These are phyloP conservation scores for Exidia glandulosa DNA, from an alignment of 768 basidiomycete genomes.

Conservation along the genomic window DNA sequence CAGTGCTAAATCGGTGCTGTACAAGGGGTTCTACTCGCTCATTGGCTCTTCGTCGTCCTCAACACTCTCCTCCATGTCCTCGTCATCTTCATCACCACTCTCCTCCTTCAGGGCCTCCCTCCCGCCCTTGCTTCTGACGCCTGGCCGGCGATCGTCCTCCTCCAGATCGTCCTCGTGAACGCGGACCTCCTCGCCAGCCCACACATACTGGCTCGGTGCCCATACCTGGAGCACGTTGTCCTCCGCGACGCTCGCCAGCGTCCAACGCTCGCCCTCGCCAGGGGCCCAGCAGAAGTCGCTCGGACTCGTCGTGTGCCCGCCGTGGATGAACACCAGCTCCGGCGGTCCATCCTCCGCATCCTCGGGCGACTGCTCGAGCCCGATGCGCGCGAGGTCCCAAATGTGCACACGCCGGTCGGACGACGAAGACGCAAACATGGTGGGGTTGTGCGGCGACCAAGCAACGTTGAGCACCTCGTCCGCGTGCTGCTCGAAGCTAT, in stretches of 20 bases:
- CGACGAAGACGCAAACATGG: conserved; percentile 89
- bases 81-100: conserved; percentile 1
- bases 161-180: conserved; percentile 82
- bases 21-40: not conserved
- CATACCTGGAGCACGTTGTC: conserved; percentile 97
- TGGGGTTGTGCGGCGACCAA: conserved; percentile 91
- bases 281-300: conserved; percentile 97
- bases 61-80: conserved; percentile 5
- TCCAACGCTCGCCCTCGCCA: conserved; percentile 72
- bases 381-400: conserved; percentile 89
- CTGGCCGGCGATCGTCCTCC: conserved; percentile 59
- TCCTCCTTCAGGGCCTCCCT: conserved; percentile 3
- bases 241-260: conserved; percentile 78
- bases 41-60: conserved; percentile 5
- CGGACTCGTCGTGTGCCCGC: conserved; percentile 83
- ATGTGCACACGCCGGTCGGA: conserved; percentile 88
- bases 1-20: not conserved
- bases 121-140: conserved; percentile 21
- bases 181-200: conserved; percentile 81
- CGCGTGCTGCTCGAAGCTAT: conserved; percentile 85
- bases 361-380: conserved; percentile 92
- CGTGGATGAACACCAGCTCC: conserved; percentile 91
- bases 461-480: conserved; percentile 90
- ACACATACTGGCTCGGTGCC: conserved; percentile 92
- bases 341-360: conserved; percentile 98